Evolutionary conservation across 495 filamentous ascomycete genomes (phyloP).

Genomic region (Podospora didyma): DNA sequence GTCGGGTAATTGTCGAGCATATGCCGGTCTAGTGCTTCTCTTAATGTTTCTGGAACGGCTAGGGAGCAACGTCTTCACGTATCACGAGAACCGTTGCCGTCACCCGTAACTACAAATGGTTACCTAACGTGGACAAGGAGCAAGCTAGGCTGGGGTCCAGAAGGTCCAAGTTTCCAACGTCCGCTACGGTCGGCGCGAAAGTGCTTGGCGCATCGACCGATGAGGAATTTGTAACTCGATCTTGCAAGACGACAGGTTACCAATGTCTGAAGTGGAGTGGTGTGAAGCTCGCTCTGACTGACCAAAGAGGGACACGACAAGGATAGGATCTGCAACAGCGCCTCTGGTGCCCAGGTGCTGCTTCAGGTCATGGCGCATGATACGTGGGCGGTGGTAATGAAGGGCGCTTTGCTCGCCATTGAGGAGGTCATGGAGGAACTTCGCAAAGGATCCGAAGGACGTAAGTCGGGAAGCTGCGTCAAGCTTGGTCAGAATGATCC

Average conservation of each 20-base stretch:
- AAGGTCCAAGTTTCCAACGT: no score
- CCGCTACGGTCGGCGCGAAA: no score
- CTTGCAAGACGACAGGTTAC: no score
- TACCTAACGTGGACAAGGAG: no score
- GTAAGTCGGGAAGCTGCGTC: conserved; percentile 7
- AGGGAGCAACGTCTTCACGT: neutral
- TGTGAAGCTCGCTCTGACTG: no score
- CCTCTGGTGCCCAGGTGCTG: neutral
- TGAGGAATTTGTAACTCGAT: no score
- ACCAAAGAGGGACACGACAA: no score
- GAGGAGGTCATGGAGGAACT: neutral
- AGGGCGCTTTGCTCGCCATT: neutral
- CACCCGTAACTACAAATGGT: no score
- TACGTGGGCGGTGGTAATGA: neutral
- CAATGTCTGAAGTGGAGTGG: no score
- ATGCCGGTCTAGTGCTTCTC: neutral
- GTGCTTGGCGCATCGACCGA: no score
- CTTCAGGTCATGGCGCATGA: neutral
- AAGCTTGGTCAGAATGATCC: conserved; percentile 5
- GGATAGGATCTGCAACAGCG: neutral
- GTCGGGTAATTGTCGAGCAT: neutral
- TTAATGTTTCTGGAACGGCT: neutral
- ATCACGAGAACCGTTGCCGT: no score
- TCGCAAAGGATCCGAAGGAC: neutral
- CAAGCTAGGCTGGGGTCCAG: no score